Conservation (phyloP, 2,329 filamentous ascomycete species). For the Pyrenochaeta sp. region DNA sequence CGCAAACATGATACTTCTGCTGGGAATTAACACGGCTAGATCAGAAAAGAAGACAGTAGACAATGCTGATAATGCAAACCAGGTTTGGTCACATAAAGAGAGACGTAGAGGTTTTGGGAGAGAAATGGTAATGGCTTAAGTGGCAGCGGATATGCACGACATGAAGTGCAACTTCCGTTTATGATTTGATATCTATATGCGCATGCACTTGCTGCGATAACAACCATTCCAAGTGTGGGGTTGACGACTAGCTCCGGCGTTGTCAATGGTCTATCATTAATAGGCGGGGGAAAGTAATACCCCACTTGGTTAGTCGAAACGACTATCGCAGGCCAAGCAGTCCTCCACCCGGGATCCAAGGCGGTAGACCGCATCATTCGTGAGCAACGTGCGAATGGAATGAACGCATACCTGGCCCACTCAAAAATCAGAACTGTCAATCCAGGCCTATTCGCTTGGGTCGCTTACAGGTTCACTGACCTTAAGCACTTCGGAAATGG, state of each 20-base stretch:
- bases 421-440: too few relatives aligned
- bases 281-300: conserved; percentile 27
- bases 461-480: too few relatives aligned
- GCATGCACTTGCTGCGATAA: conserved; percentile 21
- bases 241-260: conserved; percentile 10
- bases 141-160: conserved; percentile 5
- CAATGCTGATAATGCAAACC: background rate
- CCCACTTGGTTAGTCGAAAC: conserved; percentile 26
- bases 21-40: too few relatives aligned
- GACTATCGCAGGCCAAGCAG: conserved; percentile 7
- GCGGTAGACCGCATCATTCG: conserved; percentile 5
- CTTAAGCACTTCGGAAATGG: too few relatives aligned
- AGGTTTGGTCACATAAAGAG: background rate
- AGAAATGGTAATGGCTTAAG: background rate
- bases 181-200: background rate
- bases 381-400: background rate
- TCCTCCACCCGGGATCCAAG: background rate
- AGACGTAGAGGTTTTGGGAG: background rate
- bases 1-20: conserved; percentile 8
- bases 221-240: conserved; percentile 23
- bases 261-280: conserved; percentile 21
- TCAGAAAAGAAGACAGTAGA: too few relatives aligned
- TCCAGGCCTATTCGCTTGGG: too few relatives aligned
- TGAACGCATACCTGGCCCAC: too few relatives aligned
- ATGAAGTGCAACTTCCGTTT: conserved; percentile 13